These are phyloP conservation scores for Russula sp. DNA, from an alignment of 768 basidiomycete species.

Conservation along the genomic window DNA sequence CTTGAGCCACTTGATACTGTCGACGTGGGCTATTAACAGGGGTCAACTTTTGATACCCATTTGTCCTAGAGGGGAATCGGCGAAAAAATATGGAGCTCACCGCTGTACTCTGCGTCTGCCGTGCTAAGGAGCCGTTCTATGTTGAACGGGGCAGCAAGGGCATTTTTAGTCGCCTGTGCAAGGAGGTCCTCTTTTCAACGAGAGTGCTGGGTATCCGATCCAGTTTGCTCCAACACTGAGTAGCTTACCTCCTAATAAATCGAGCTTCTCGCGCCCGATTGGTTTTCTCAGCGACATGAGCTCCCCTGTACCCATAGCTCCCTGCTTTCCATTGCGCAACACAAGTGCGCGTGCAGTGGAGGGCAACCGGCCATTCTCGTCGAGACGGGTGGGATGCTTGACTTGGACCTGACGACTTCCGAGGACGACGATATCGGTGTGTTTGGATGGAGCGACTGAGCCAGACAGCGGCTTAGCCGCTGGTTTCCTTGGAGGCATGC, in stretches of 20 bases:
- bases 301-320: conserved; percentile 64
- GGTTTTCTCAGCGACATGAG: conserved; percentile 49
- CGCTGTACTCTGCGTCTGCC: conserved; percentile 64
- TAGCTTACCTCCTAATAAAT: conserved; percentile 61
- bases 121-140: conserved; percentile 57
- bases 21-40: conserved; percentile 45
- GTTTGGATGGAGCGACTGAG: conserved; percentile 6
- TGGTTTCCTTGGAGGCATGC: conserved; percentile 23
- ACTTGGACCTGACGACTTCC: conserved; percentile 47
- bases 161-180: conserved; percentile 42
- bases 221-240: conserved; percentile 12
- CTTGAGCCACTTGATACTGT: conserved; percentile 60
- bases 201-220: not conserved
- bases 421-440: conserved; percentile 41
- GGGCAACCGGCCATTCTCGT: conserved; percentile 46
- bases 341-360: conserved; percentile 68
- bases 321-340: conserved; percentile 68
- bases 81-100: conserved; percentile 34
- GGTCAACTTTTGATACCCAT: not conserved
- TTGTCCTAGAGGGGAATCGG: not conserved
- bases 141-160: conserved; percentile 57
- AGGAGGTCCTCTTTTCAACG: conserved; percentile 57
- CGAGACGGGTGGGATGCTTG: conserved; percentile 33
- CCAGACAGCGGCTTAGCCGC: not conserved
- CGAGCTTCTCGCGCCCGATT: conserved; percentile 72